Evolutionary conservation across 169 alveolate species (phyloP).

Genomic region (Theileria luwenshuni): DNA sequence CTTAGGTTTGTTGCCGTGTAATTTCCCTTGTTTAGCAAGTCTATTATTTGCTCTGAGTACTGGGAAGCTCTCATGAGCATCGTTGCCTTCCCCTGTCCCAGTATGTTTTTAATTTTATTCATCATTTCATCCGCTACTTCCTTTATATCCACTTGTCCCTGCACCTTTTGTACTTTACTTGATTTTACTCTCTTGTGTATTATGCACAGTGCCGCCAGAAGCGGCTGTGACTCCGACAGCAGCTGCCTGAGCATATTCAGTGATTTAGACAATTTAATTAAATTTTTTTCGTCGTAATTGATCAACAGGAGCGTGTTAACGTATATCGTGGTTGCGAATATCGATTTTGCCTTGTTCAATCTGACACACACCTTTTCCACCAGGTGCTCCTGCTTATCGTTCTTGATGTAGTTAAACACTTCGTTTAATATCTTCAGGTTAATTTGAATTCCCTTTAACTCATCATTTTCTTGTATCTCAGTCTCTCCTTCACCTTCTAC

Average conservation of each 20-base stretch:
- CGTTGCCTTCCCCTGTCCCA: slow-evolving; percentile 57
- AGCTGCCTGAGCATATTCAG: slow-evolving; percentile 43
- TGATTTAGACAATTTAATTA: slow-evolving; percentile 41
- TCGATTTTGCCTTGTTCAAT: slow-evolving; percentile 33
- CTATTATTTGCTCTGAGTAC: slow-evolving; percentile 40
- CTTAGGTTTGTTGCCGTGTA: slow-evolving; percentile 1
- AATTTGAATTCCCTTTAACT: slow-evolving; percentile 10
- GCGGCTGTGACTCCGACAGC: slow-evolving; percentile 35
- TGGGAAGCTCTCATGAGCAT: slow-evolving; percentile 29
- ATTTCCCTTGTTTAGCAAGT: slow-evolving; percentile 26
- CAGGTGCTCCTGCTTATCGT: slow-evolving; percentile 51
- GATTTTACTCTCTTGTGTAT: slow-evolving; percentile 48
- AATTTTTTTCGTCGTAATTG: slow-evolving; percentile 50
- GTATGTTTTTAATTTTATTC: slow-evolving; percentile 20
- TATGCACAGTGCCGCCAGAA: slow-evolving; percentile 50
- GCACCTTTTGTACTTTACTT: slow-evolving; percentile 11
- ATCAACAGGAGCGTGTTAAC: slow-evolving; percentile 50
- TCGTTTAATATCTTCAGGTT: slow-evolving; percentile 43
- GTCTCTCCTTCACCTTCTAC: neutral
- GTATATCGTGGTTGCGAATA: slow-evolving; percentile 31
- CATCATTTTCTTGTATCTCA: neutral
- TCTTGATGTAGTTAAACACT: slow-evolving; percentile 40
- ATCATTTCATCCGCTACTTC: slow-evolving; percentile 53
- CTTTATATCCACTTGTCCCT: slow-evolving; percentile 23
- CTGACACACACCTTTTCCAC: slow-evolving; percentile 63